phyloP scores from a whole-genome alignment of 306 rosid genomes.

The Acmispon strigosus region DNA sequence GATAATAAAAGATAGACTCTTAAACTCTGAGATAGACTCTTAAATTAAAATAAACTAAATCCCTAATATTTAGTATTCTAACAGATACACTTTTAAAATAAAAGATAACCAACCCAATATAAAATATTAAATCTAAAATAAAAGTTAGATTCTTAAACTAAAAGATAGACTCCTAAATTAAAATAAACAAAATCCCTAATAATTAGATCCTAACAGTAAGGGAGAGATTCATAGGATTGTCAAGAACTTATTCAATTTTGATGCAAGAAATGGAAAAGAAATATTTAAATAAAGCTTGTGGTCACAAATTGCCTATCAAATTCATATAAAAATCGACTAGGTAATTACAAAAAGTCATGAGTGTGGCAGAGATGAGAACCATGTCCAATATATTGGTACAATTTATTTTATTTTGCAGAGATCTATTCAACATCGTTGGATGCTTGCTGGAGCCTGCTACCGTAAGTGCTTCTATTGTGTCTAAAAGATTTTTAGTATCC shows the following conservation, averaged over 20 bases:
- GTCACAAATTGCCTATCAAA: neutral
- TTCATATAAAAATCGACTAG: neutral
- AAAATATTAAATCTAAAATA: no score
- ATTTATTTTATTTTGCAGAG: constrained; percentile 40
- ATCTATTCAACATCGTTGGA: constrained; percentile 61
- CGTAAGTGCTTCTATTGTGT: constrained; percentile 33
- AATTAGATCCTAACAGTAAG: no score
- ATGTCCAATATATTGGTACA: no score
- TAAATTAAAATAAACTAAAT: no score
- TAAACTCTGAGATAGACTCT: no score
- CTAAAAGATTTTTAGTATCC: neutral
- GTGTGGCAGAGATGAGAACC: neutral
- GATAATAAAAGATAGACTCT: no score
- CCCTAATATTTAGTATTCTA: no score
- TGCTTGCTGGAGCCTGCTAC: constrained; percentile 74
- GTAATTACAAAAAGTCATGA: neutral
- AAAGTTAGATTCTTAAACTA: no score
- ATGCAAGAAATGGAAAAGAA: neutral
- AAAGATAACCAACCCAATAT: no score
- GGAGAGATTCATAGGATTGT: neutral
- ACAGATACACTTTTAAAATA: no score
- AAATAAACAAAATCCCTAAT: no score
- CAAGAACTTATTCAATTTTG: neutral
- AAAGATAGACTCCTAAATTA: no score
- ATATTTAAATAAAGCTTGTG: neutral